These are phyloP conservation scores for Metarhizium brunneum DNA, from an alignment of 2,329 filamentous ascomycete species.

Conservation along the genomic window DNA sequence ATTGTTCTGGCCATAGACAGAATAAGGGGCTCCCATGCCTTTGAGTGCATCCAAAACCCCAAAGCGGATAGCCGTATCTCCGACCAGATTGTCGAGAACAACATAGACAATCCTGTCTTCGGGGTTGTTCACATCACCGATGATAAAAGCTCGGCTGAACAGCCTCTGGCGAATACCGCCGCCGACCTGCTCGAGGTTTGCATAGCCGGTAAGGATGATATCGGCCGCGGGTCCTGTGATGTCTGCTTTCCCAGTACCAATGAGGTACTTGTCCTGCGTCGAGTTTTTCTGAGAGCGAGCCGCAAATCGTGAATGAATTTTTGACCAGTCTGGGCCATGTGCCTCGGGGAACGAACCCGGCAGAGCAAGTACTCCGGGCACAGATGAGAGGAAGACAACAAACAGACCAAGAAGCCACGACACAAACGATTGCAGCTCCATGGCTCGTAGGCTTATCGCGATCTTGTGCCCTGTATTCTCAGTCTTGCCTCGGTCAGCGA, in stretches of 20 bases:
- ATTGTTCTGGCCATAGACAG: constrained; percentile 68
- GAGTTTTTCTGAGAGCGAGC: background rate
- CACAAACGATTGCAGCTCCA: background rate
- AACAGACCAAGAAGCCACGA: background rate
- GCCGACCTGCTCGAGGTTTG: constrained; percentile 70
- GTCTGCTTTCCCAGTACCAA: constrained; percentile 50
- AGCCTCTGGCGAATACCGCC: constrained; percentile 78
- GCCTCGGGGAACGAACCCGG: background rate
- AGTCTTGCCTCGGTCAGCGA: background rate
- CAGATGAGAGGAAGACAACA: background rate
- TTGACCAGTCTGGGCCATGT: background rate
- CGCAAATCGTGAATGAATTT: background rate
- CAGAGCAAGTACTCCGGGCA: background rate
- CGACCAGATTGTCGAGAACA: constrained; percentile 77
- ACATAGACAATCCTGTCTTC: constrained; percentile 75
- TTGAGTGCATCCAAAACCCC: constrained; percentile 73
- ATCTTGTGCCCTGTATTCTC: background rate
- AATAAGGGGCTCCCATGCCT: constrained; percentile 61
- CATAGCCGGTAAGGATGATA: constrained; percentile 87
- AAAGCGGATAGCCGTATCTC: constrained; percentile 79
- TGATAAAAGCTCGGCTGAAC: constrained; percentile 82
- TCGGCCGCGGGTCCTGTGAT: constrained; percentile 73
- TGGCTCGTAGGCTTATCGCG: background rate
- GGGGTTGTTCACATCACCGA: constrained; percentile 58
- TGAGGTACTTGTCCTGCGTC: constrained; percentile 31